Conservation (phyloP, 768 basidiomycete genomes). For the Galerina sulciceps region DNA sequence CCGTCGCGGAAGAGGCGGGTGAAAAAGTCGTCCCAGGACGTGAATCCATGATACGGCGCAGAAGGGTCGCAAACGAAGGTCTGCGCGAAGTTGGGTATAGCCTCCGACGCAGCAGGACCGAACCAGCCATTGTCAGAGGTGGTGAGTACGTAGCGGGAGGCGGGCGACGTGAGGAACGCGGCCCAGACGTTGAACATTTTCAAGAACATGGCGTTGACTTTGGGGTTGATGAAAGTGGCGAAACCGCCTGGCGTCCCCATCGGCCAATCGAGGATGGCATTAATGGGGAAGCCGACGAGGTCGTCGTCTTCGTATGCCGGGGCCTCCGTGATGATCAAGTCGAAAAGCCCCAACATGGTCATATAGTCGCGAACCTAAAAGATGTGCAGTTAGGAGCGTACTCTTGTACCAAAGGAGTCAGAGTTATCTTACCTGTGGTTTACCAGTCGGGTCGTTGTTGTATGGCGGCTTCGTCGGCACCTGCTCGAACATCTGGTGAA, state of each 20-base stretch:
- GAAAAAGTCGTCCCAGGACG: conserved; percentile 63
- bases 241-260: conserved; percentile 39
- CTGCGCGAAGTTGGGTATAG: conserved; percentile 32
- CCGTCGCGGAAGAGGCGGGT: conserved; percentile 41
- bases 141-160: conserved; percentile 48
- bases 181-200: conserved; percentile 48
- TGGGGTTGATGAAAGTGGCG: conserved; percentile 39
- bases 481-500: conserved; percentile 12
- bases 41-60: conserved; percentile 46
- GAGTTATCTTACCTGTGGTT: conserved; percentile 1
- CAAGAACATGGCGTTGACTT: conserved; percentile 46
- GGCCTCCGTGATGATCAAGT: conserved; percentile 44
- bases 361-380: conserved; percentile 22
- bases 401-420: not conserved
- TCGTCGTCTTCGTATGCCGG: conserved; percentile 42
- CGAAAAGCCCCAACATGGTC: conserved; percentile 42
- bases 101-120: conserved; percentile 16
- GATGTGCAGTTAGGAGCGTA: not conserved
- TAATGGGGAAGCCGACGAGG: conserved; percentile 51
- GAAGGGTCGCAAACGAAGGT: conserved; percentile 45
- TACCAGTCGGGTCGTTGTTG: conserved; percentile 6
- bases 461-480: conserved; percentile 7
- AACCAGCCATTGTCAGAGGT: conserved; percentile 52
- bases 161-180: conserved; percentile 45
- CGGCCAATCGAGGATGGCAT: conserved; percentile 44